Evolutionary conservation across 768 basidiomycete species (phyloP), one percentile per base, ranked within the genome.

Genomic region (Amanita rubescens): DNA sequence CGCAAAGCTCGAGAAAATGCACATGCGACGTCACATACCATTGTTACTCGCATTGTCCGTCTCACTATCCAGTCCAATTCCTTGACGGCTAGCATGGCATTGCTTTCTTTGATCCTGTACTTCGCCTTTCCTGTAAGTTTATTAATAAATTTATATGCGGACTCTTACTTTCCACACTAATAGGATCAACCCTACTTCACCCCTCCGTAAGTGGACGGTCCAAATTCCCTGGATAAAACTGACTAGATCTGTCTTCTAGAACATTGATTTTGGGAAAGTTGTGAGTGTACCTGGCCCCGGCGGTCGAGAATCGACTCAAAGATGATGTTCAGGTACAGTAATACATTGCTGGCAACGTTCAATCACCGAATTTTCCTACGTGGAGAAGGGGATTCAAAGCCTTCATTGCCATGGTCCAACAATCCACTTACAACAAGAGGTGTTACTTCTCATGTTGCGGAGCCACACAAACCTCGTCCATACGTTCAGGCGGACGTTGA

Each of bases 311-410:
- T 39, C 10, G 38, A 19, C 3, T 39, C 38, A 19, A 17, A 5
- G 0, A 19, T 34, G 17, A 5, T 17, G 30, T 47, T 32, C 27
- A 47, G 46, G 15, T 58, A 59, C 44, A 52, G 52, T 5, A 59
- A 59, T 32, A 54, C 58, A 14, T 20, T 57, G 6, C 39, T 61
- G 34, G 53, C 55, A 7, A 58, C 58, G 24, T 56, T 59, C 45
- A 59, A 56, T 17, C 59, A 56, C 41, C 58, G 58, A 2, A 46
- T 56, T 30, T 57, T 59, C 45, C 37, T 56, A 24, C 51, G 52
- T 10, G 20, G 5, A 14, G 38, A 39, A 10, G 8, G 8, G n/a
- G 17, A 39, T 7, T n/a, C n/a, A n/a, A 39, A 39, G 38, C 38
- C n/a, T 1, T 39, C 38, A 19, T 2, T 10, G 20, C 38, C 38